Evolutionary conservation across 371 early-diverging fungal genomes (phyloP), one percentile per base, ranked within the genome.

Genomic region (Fennellomyces sp.): DNA sequence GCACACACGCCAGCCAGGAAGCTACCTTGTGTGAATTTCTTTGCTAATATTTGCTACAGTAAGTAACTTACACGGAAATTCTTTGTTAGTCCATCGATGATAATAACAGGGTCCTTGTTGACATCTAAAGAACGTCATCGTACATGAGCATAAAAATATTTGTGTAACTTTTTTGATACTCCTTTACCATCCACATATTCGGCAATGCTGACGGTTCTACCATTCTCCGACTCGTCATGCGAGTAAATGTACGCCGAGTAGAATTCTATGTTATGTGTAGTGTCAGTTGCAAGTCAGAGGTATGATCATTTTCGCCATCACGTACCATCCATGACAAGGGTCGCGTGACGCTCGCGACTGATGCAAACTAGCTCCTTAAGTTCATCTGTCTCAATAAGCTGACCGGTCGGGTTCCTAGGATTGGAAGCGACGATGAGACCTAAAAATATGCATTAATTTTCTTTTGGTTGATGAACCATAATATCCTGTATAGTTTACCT

Each of bases 1-100:
- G 55, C 79, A 79, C 0, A 76, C 58, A 26, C 82, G 72, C 77
- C 79, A 81, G 10, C 82, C 82, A 19, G 82, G 82, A 27, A 81
- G 64, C 70, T 70, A 56, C 5, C 25, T 23, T 25, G 23, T 17
- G 5, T 36, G n/a, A 21, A 15, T 10, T 39, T 52, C 5, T 17
- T 53, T 19, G 36, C 26, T 11, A 48, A 47, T 35, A 23, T 27
- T 29, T 6, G n/a, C 47, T 27, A 29, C n/a, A 8, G 25, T 59
- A 21, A 51, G 30, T 38, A 13, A 45, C 61, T 59, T 64, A 71
- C 66, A 35, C 82, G 62, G 58, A 75, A 79, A 52, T 77, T 77
- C 63, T 81, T 76, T 27, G 76, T 75, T 39, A 75, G 48, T 30
- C 78, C 78, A 57, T 75, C 72, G 38, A 78, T 70, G 56, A 81